Conservation (phyloP, 1,284 basidiomycete species). For the Microbotryomycetes sp. region DNA sequence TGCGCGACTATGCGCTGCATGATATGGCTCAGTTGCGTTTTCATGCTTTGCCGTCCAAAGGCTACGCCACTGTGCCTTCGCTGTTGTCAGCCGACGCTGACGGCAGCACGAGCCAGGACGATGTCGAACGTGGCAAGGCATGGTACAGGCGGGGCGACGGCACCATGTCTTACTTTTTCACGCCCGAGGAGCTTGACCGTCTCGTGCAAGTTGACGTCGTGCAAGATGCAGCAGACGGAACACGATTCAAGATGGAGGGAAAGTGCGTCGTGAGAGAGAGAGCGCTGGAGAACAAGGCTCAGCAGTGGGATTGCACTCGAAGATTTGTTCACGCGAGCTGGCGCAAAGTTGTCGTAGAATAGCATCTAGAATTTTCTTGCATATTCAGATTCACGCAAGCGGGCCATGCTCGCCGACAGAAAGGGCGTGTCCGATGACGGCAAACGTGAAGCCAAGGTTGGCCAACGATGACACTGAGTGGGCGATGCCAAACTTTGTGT, state of each 20-base stretch:
- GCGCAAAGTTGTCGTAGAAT: constrained; percentile 10
- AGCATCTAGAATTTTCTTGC: not conserved
- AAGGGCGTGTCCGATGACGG: constrained; percentile 8
- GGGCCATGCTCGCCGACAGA: constrained; percentile 5
- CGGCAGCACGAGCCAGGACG: constrained; percentile 1
- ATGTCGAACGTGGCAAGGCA: constrained; percentile 9
- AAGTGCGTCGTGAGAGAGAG: constrained; percentile 30
- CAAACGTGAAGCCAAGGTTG: constrained; percentile 24
- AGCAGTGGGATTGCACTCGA: constrained; percentile 30
- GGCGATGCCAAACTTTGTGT: constrained; percentile 24
- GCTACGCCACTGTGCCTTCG: constrained; percentile 31
- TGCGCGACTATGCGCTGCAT: constrained; percentile 41
- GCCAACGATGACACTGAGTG: constrained; percentile 30
- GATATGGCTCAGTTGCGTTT: constrained; percentile 42
- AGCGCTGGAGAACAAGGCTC: constrained; percentile 32
- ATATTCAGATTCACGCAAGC: not conserved
- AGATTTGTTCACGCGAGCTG: constrained; percentile 37
- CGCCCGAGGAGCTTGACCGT: constrained; percentile 31
- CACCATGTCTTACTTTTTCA: constrained; percentile 43
- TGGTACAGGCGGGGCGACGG: constrained; percentile 40
- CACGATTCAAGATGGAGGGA: constrained; percentile 27
- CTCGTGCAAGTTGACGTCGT: constrained; percentile 1
- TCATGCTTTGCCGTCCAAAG: constrained; percentile 33
- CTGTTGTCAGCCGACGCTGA: constrained; percentile 33
- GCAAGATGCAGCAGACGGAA: not conserved